Base-by-base conservation (phyloP, 495 filamentous ascomycete genomes). In the Aspergillus heteromorphus region DNA sequence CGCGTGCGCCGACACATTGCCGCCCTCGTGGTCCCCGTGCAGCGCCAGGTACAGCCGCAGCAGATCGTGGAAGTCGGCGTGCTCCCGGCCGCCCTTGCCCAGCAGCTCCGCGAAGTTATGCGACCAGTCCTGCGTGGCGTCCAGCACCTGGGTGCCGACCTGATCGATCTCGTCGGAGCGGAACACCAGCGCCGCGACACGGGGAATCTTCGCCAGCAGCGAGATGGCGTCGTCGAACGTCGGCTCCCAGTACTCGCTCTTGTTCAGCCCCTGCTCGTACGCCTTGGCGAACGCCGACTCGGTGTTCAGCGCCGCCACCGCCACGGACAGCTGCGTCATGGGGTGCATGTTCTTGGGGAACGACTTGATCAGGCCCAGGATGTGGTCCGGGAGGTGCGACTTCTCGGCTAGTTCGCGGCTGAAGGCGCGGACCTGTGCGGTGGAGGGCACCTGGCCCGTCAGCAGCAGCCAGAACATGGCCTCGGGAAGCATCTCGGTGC, bases 381-480 rank as follows among this genome's bases (percentile, higher is more conserved):
- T 87, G 66, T 92, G 91, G 48, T 77, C 76, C 47, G 93, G 93
- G n/a, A 98, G 81, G 53, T 78, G 71, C 25, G 87, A 85, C 68
- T 97, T 86, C 70, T 92, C 88, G 38, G 93, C 93, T 20, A 97
- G 80, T 68, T 95, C 88, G 38, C 84, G 79, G 38, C 88, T 93
- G 58, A 98, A 83, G 41, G 74, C 73, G 60, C 93, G 89, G 49
- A 91, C 81, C 70, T 98, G 93, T 31, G 71, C 68, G 20, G 85
- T 86, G 2, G 87, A 87, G 9, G 93, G 93, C 20, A 98, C 88
- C 70, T 92, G 79, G 53, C 93, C 95, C 8, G 93, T 98, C 55
- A 98, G 74, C 14, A 98, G 86, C 21, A 98, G 86, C 93, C 93
- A 98, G 81, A 98, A 98, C 93, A 98, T 97, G 66, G 91, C 86